These are phyloP conservation scores for Carpinus fangiana DNA, from an alignment of 306 rosid species.

Conservation along the genomic window DNA sequence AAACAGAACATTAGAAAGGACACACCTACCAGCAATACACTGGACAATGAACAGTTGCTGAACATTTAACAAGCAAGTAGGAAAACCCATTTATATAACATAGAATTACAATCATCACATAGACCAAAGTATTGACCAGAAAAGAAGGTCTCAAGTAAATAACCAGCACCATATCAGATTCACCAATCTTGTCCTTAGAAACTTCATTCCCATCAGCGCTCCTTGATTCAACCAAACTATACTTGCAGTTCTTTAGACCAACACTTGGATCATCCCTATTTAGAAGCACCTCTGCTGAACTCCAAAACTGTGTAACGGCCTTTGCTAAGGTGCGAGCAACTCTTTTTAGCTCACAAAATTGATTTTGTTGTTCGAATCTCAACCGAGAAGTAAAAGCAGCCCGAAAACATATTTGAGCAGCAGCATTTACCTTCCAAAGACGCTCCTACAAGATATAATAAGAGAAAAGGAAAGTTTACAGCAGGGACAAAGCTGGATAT, in stretches of 20 bases:
- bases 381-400: slow-evolving; percentile 66
- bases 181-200: slow-evolving; percentile 41
- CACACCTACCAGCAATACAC: slow-evolving; percentile 19
- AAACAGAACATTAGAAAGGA: neutral
- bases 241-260: slow-evolving; percentile 25
- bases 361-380: slow-evolving; percentile 61
- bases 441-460: slow-evolving; percentile 66
- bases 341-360: slow-evolving; percentile 51
- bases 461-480: slow-evolving; percentile 15
- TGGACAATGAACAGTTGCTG: slow-evolving; percentile 15
- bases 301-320: slow-evolving; percentile 94
- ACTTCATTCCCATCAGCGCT: slow-evolving; percentile 39
- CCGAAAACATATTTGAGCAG: slow-evolving; percentile 71
- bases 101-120: slow-evolving; percentile 12
- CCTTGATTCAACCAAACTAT: slow-evolving; percentile 34
- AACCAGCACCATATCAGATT: slow-evolving; percentile 43
- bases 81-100: slow-evolving; percentile 1
- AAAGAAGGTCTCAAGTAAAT: slow-evolving; percentile 24
- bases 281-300: slow-evolving; percentile 68
- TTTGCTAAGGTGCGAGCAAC: slow-evolving; percentile 79
- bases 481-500: neutral
- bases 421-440: slow-evolving; percentile 89
- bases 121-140: slow-evolving; percentile 24
- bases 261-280: slow-evolving; percentile 32
- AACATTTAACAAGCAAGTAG: neutral